A percentile compares a stretch with the other conserved stretches of the same genome.
Evolutionary conservation across 371 early-diverging fungal species (phyloP).

Genomic region (Mucor mucedo): DNA sequence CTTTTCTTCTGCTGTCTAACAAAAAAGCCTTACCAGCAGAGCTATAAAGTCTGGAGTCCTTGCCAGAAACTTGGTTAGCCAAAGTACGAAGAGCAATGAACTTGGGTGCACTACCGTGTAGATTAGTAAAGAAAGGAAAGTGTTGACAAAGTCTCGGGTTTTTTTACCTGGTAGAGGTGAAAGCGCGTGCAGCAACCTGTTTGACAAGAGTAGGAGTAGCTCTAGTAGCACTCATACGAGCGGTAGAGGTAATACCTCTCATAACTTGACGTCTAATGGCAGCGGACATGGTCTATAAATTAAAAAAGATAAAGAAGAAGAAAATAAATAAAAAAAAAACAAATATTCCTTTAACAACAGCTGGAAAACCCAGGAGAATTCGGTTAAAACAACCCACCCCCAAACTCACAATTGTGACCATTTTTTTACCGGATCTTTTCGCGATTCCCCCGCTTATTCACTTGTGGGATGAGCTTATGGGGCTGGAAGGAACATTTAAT

Average conservation of each 20-base stretch:
- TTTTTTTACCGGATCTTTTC: constrained; percentile 22
- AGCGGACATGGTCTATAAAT: constrained; percentile 31
- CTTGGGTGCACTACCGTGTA: constrained; percentile 39
- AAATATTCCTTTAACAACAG: constrained; percentile 11
- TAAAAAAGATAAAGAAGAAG: constrained; percentile 1
- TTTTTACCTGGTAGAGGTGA: constrained; percentile 43
- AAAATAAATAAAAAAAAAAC: constrained; percentile 12
- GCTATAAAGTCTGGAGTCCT: constrained; percentile 59
- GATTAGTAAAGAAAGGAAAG: no score
- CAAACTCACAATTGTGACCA: constrained; percentile 21
- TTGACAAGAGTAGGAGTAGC: constrained; percentile 45
- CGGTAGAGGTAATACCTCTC: constrained; percentile 46
- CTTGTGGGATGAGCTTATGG: no score
- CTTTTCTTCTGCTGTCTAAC: background rate
- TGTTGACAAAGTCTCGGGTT: no score
- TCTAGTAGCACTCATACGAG: constrained; percentile 45
- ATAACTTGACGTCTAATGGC: constrained; percentile 55
- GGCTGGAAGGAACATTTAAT: no score
- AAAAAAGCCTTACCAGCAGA: constrained; percentile 57
- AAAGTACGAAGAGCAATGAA: constrained; percentile 56
- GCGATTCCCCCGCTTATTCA: background rate
- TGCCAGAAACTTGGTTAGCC: constrained; percentile 33
- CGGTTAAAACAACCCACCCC: constrained; percentile 26
- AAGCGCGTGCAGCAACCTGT: constrained; percentile 39
- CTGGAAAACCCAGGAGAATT: constrained; percentile 40